A percentile compares a stretch with the other conserved stretches of the same genome.
Conservation (phyloP, 1,284 basidiomycete genomes). For the Trichosporon inkin region DNA sequence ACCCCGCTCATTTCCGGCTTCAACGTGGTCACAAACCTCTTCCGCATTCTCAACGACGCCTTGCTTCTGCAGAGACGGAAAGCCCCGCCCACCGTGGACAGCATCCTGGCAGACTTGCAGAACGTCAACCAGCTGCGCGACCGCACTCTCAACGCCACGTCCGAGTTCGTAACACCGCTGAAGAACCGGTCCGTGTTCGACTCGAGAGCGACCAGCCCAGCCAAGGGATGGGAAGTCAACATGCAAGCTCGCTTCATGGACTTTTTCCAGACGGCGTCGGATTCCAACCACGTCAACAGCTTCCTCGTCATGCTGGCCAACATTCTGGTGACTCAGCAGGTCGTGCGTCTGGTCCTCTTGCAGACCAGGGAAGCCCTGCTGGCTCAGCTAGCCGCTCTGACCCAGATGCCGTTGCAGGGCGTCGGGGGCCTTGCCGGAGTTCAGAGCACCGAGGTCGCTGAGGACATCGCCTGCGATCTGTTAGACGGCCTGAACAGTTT, state of each 20-base stretch:
- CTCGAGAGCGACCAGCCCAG: constrained; percentile 31
- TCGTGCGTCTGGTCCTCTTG: constrained; percentile 39
- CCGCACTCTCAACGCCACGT: constrained; percentile 27
- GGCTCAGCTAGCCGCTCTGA: constrained; percentile 31
- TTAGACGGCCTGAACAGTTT: constrained; percentile 41
- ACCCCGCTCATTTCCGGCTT: constrained; percentile 45
- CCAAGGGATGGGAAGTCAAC: constrained; percentile 40
- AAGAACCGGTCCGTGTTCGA: constrained; percentile 31
- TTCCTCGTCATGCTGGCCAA: constrained; percentile 43
- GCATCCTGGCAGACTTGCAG: constrained; percentile 38
- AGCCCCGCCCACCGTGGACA: constrained; percentile 30
- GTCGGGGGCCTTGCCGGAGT: constrained; percentile 28
- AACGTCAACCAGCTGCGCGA: constrained; percentile 34
- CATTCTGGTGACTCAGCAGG: constrained; percentile 44
- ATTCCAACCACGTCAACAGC: constrained; percentile 31
- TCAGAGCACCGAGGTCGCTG: constrained; percentile 31
- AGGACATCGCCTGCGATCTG: constrained; percentile 43
- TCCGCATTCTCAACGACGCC: constrained; percentile 43
- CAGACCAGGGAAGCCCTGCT: constrained; percentile 38
- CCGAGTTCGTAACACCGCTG: constrained; percentile 29
- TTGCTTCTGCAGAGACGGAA: constrained; percentile 37
- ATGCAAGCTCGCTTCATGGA: constrained; percentile 34
- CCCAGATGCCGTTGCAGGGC: constrained; percentile 35
- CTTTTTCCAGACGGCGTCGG: constrained; percentile 30
- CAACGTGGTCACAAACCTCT: constrained; percentile 41